Evolutionary conservation across 306 rosid species (phyloP).

Genomic region (Quercus rubra): DNA sequence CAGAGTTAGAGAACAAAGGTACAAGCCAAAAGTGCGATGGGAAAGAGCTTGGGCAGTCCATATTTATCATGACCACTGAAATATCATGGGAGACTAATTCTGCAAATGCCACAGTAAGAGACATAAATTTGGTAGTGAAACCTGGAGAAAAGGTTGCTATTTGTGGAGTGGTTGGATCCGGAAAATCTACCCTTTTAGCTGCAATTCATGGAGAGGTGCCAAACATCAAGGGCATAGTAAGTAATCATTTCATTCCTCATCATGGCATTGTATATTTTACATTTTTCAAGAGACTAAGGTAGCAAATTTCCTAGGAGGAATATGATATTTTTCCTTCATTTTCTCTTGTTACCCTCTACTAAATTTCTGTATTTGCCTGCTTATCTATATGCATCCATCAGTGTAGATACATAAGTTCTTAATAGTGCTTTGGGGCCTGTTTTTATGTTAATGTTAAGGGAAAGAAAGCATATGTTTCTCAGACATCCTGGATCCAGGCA

Average conservation of each 20-base stretch:
- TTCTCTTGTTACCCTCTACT: not conserved
- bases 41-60: constrained; percentile 3
- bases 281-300: not conserved
- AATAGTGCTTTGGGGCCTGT: not conserved
- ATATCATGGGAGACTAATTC: constrained; percentile 28
- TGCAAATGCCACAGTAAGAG: constrained; percentile 10
- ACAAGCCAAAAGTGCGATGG: not conserved
- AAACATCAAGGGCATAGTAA: constrained; percentile 20
- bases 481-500: constrained; percentile 58
- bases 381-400: not conserved
- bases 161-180: constrained; percentile 35
- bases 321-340: not conserved
- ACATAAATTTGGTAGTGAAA: constrained; percentile 18
- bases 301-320: not conserved
- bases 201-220: constrained; percentile 34
- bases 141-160: constrained; percentile 28
- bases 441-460: constrained; percentile 42
- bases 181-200: constrained; percentile 34
- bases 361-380: not conserved
- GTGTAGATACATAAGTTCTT: not conserved
- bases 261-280: not conserved
- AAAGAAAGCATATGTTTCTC: constrained; percentile 56
- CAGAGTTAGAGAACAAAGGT: constrained; percentile 8
- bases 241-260: not conserved
- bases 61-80: constrained; percentile 7